Base-by-base conservation (phyloP, 805 yeast species). In the Candida nitratophila region DNA sequence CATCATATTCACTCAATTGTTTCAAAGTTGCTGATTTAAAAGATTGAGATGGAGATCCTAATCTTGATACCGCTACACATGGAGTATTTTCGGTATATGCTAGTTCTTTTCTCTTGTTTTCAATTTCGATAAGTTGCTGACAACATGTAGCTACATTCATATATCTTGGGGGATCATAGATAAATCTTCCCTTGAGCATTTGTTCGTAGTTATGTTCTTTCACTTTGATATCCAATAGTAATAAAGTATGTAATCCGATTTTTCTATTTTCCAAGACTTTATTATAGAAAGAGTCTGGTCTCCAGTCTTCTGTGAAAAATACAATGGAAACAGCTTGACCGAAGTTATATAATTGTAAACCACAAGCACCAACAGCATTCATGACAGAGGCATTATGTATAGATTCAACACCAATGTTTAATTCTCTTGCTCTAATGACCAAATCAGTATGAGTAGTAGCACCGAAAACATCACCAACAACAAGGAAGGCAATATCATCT, bases 341-440 rank as follows among this genome's bases (percentile, higher is more conserved):
- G 65, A 90, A 91, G 55, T 84, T 89, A 65, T 91, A 91, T 47
- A 91, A 71, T 64, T 91, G 99, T 51, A 93, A 74, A 20, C 99
- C 99, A 69, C 97, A 89, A 1, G 97, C 95, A 17, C 99, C 99
- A 22, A 91, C 96, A 0, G 98, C 99, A 60, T 91, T 91, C 96
- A 93, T 89, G 12, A 91, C 93, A 16, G 96, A 86, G 1, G 99
- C 99, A 63, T 91, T 91, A 68, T 91, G 99, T 47, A 91, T 79
- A 34, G 85, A 76, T 59, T 86, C 95, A 37, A 86, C 86, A 41
- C 74, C 69, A 58, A 93, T 87, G 2, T 79, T 79, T 47, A 81
- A 71, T 63, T 86, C 96, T 53, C 95, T 77, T 37, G 99, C 98
- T 57, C 99, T 74, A 47, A 91, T 76, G 36, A 90, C 87, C 50